Base-by-base conservation (phyloP, 345 rosid species). In the Ceriops zippeliana region DNA sequence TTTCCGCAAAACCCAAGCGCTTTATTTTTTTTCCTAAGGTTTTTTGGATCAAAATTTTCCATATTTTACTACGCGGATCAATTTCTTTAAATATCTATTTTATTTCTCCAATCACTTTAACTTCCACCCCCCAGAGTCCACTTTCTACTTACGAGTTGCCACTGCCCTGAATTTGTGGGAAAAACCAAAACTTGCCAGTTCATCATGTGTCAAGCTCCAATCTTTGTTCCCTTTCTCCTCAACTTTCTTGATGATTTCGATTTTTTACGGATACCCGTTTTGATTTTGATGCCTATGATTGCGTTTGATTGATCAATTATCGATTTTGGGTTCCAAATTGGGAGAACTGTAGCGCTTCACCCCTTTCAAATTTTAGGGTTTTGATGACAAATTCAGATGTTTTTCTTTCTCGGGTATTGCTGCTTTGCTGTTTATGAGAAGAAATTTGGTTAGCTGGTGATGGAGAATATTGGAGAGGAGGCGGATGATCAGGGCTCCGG, bases 401-500 rank as follows among this genome's bases (percentile, higher is more conserved):
- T 10, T 69, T 13, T 13, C 24, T 61, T 19, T 60, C 8, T 19
- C 37, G 21, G 49, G 22, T 49, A 53, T 54, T 53, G 52, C 15
- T 31, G 42, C 34, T 52, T 64, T 19, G 63, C 34, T 54, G 22
- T 38, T 32, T 73, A 28, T 28, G 34, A 38, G 65, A 30, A 62
- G 74, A n/a, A 47, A 49, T 72, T n/a, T 30, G 68, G 30, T 59
- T 68, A 16, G 58, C 57, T 65, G 73, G 57, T 71, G 63, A 85
- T 87, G 91, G 87, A 87, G 70, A 74, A 34, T 71, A 75, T 65
- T 69, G 82, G 69, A 53, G 87, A 77, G 62, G 72, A 75, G 21
- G 76, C 66, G 9, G 89, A 87, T 70, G 92, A 87, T 87, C 88
- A 85, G 57, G 79, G 88, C 72, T 82, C 89, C 2, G 89, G 92